Base-by-base conservation (phyloP, 1,139 yeast species). In the Pichia sp. region DNA sequence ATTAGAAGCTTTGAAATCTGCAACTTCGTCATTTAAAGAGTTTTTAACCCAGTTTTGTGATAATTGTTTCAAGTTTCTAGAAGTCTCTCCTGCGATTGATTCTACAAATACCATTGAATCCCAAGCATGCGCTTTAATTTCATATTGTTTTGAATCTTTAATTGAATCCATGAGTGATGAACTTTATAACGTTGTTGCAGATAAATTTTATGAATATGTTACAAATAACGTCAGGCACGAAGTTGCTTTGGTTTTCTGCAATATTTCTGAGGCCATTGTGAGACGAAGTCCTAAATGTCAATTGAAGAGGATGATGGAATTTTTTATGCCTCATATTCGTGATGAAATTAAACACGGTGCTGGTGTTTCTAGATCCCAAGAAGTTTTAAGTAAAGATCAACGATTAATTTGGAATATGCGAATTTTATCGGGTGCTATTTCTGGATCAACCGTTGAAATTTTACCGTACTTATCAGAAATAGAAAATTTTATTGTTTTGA, bases 321-420 rank as follows among this genome's bases (percentile, higher is more conserved):
- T 70, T 26, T 63, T 84, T 27, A 67, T 74, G 42, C 70, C 70
- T 2, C 74, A 73, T 48, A 80, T 90, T 31, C 69, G 70, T 41
- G 79, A 76, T 28, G 96, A 92, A 58, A 71, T 92, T 24, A 70
- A 70, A n/a, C 86, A 90, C 53, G 86, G 82, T 9, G 97, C 97
- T 0, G 97, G 97, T 2, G 68, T 77, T 1, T 68, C 82, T 0
- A 74, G 96, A 58, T 59, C 65, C 12, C 82, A 85, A 1, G 71
- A 76, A 4, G 71, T 85, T 30, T 71, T 81, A 25, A 87, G 87
- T 12, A 72, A 90, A 41, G 98, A 92, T 62, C 82, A 84, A 39
- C 77, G 82, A 11, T 67, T 92, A 16, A 78, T 80, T 35, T 80
- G 96, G 80, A 78, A 84, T 58, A 63, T 87, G 39, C 73, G 81